Base-by-base conservation (phyloP, 2,329 filamentous ascomycete species). In the Xylaria sp. region DNA sequence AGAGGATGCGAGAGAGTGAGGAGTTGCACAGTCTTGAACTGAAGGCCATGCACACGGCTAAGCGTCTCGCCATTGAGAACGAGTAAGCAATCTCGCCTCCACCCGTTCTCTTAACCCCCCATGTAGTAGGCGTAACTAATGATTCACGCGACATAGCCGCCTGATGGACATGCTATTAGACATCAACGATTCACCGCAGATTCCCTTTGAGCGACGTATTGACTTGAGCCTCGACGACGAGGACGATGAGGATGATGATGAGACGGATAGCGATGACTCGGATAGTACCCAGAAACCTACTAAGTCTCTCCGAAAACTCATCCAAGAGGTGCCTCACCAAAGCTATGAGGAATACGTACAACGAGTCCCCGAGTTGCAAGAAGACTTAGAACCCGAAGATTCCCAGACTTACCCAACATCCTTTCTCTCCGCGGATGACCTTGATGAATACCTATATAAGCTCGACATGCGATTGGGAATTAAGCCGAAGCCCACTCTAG, bases 151-250 rank as follows among this genome's bases (percentile, higher is more conserved):
- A 52, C 31, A 17, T 47, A 97, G 94, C 77, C 93, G 94, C 76
- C 80, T 98, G 35, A 86, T 97, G 57, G 94, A 98, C 71, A 80
- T 97, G 11, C 86, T 98, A 35, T 84, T 96, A 65, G 94, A 97
- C 73, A 85, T 97, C 79, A 99, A 99, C 79, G 88, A 91, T 54
- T 91, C 88, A 45, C 82, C 89, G 19, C 91, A 95, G 74, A 88
- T 98, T 46, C 88, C 92, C 11, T 81, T 87, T 28, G 84, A 89
- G 61, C 87, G 90, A 71, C 90, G 91, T 70, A 89, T 92, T 78
- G 89, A 94, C 72, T 80, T 97, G 60, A 82, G 80, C 52, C 75
- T 84, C 7, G 76, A 81, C 45, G 75, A 75, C 51, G 73, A 81
- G 45, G 75, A 75, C 45, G 74, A 79, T 11, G 76, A 80, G 15